Conservation (phyloP, 2,329 filamentous ascomycete species). For the Talaromyces sp. region DNA sequence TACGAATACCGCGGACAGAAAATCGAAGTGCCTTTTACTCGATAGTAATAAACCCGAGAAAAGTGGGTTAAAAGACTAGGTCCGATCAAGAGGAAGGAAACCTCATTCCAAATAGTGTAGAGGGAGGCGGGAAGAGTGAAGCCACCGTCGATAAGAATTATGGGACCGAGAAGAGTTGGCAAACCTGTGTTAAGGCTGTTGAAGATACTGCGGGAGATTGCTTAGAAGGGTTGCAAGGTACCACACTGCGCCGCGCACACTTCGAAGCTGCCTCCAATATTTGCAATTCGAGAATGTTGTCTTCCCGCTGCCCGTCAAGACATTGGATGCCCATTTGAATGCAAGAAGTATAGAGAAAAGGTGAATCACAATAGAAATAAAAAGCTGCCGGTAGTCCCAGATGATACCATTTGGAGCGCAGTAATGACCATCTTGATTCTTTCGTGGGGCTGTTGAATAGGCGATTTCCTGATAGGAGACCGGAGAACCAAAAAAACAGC, state of each 20-base stretch:
- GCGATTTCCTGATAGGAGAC: not conserved
- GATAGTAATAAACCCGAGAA: not conserved
- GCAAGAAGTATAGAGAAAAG: not conserved
- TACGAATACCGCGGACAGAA: not conserved
- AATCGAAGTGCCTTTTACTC: not conserved
- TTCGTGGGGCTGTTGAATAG: not conserved
- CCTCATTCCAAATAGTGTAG: not conserved
- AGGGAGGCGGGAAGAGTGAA: not conserved
- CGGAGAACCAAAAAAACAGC: not conserved
- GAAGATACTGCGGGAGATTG: not conserved
- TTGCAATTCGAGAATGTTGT: not conserved
- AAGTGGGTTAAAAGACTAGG: not conserved
- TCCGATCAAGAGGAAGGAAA: not conserved
- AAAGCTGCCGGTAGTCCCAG: not conserved
- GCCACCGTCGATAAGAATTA: not conserved
- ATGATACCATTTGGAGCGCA: not conserved
- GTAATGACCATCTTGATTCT: not conserved
- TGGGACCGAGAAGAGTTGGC: not conserved
- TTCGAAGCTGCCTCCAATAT: not conserved
- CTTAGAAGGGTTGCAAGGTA: not conserved
- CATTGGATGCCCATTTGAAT: not conserved
- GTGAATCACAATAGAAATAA: not conserved
- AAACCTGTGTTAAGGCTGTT: not conserved
- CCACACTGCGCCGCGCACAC: not conserved
- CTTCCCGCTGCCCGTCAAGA: not conserved